A percentile compares a stretch with the other conserved stretches of the same genome.
These are phyloP conservation scores for Gaeumannomyces sp. DNA, from an alignment of 2,329 filamentous ascomycete genomes.

Conservation along the genomic window DNA sequence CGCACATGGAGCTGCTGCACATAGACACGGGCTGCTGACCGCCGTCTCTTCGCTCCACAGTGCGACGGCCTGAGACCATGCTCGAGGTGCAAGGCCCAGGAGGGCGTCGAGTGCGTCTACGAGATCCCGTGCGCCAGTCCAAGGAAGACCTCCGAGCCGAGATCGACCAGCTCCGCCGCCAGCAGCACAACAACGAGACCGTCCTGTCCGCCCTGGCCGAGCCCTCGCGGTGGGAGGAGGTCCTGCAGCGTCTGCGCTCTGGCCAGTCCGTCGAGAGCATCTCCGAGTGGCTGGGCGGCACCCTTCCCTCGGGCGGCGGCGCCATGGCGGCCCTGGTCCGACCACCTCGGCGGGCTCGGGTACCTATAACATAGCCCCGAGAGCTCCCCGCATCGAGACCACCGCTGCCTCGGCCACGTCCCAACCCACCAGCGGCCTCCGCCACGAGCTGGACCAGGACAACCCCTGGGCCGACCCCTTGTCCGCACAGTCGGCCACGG, in stretches of 20 bases:
- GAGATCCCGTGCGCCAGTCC: conserved; percentile 56
- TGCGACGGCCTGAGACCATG: conserved; percentile 55
- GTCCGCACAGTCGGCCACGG: conserved; percentile 38
- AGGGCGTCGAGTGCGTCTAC: conserved; percentile 52
- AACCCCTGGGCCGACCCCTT: conserved; percentile 41
- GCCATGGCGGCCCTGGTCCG: conserved; percentile 24
- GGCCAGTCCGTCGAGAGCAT: conserved; percentile 51
- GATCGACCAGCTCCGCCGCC: conserved; percentile 49
- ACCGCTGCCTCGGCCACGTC: conserved; percentile 24
- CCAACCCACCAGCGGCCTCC: conserved; percentile 24
- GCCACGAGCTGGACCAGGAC: conserved; percentile 33
- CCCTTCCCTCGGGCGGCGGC: conserved; percentile 25
- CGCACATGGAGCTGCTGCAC: not conserved
- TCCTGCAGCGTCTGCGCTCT: conserved; percentile 44
- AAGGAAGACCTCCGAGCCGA: conserved; percentile 56
- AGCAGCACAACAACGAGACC: conserved; percentile 48
- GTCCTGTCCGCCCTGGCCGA: conserved; percentile 49
- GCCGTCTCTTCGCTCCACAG: conserved; percentile 24
- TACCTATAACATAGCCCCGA: conserved; percentile 26
- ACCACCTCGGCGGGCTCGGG: conserved; percentile 25
- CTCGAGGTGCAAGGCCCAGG: conserved; percentile 47
- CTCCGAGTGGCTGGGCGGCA: conserved; percentile 44
- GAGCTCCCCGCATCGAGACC: conserved; percentile 22
- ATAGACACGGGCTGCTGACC: not conserved
- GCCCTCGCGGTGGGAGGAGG: conserved; percentile 46